Base-by-base conservation (phyloP, 192 early-diverging fungal species). In the Chytriomyces hyalinus region DNA sequence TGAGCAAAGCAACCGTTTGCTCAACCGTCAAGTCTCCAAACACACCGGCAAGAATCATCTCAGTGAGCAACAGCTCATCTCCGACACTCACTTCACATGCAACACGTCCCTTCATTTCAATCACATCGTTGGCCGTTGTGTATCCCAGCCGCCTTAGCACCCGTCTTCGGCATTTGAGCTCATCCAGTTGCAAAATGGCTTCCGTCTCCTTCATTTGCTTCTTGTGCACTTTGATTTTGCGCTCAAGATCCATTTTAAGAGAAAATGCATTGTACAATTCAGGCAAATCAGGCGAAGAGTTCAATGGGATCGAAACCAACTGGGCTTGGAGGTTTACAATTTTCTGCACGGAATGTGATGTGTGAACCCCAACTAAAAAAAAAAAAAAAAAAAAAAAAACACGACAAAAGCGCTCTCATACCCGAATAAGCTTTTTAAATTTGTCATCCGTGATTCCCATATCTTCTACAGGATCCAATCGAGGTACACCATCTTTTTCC, bases 51-150 rank as follows among this genome's bases (percentile, higher is more conserved):
- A 99, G 94, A 45, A 99, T 93, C 91, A 99, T 91, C 87, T 99
- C 97, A 0, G 96, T 97, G 75, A 99, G 86, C 70, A 98, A 76
- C 60, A 99, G 84, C 84, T 97, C 96, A 84, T 98, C 96, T 10
- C 96, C 97, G 9, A 93, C 88, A 13, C 92, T 93, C 62, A 99
- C 94, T 84, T 99, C 96, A 77, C 97, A 99, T 4, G 97, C 97
- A 6, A 99, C 97, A 22, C 96, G 92, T 51, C 97, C 97, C 84
- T 99, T 99, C 86, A 98, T 91, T 70, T 96, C 94, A 76, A 99
- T 93, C 6, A 97, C 93, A 81, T 96, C 97, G 20, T 88, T 83
- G 0, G 82, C 83, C 7, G 91, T 92, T 0, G 92, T 95, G 80
- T 93, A 98, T 2, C 94, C 95, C 36, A 99, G 80, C n/a, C 96